These are phyloP conservation scores for Rutstroemia sp. DNA, from an alignment of 2,329 filamentous ascomycete species.

Conservation along the genomic window DNA sequence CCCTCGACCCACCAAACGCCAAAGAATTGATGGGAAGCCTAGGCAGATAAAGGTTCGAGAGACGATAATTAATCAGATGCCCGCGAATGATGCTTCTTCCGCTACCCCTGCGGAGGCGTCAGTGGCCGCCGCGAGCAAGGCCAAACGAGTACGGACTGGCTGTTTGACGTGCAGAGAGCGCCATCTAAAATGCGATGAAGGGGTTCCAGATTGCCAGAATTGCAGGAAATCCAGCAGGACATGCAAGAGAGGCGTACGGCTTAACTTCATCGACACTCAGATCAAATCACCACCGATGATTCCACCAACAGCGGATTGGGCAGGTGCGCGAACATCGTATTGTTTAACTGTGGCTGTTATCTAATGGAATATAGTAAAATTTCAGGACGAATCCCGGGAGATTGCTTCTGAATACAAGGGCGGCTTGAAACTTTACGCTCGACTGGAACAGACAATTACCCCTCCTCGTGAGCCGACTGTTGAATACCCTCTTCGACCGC, in stretches of 20 bases:
- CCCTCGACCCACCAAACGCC: conserved; percentile 19
- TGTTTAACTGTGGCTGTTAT: neutral
- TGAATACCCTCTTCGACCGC: conserved; percentile 22
- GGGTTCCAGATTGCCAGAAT: conserved; percentile 51
- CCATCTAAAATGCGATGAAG: conserved; percentile 75
- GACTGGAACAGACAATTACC: conserved; percentile 36
- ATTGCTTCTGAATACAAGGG: conserved; percentile 88
- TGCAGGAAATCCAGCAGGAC: conserved; percentile 80
- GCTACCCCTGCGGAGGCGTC: conserved; percentile 15
- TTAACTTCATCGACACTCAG: conserved; percentile 87
- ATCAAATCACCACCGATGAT: conserved; percentile 59
- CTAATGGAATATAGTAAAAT: conserved; percentile 47
- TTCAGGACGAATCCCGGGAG: conserved; percentile 80
- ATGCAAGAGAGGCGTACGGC: conserved; percentile 77
- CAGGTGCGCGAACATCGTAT: conserved; percentile 35
- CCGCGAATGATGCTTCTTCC: conserved; percentile 16
- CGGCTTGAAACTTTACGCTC: conserved; percentile 65
- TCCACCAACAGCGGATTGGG: conserved; percentile 56
- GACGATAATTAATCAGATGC: conserved; percentile 23
- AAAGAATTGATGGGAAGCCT: conserved; percentile 14
- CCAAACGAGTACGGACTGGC: conserved; percentile 82
- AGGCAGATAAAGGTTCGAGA: conserved; percentile 11
- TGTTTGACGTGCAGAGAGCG: conserved; percentile 85
- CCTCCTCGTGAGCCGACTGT: conserved; percentile 23
- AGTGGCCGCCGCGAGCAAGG: conserved; percentile 40